Conservation (phyloP, 73 alveolate species). For the Paramecium biaurelia region DNA sequence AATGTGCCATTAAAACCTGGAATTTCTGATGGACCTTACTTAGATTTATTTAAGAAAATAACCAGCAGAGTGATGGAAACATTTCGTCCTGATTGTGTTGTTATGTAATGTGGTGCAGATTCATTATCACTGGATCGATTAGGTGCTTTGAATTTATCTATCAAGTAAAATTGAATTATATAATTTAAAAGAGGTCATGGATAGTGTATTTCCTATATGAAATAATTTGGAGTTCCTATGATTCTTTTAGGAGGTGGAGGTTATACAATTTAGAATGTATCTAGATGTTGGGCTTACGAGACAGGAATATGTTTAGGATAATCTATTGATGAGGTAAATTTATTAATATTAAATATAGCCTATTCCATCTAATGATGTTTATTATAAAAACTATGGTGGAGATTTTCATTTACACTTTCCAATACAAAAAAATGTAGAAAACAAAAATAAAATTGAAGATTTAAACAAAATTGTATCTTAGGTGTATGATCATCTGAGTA, state of each 20-base stretch:
- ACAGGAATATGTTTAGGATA: constrained; percentile 89
- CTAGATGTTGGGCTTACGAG: constrained; percentile 97
- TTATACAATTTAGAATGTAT: constrained; percentile 94
- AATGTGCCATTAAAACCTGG: constrained; percentile 97
- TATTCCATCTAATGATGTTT: constrained; percentile 32
- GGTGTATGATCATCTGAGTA: constrained; percentile 7
- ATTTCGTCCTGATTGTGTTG: constrained; percentile 94
- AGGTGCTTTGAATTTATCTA: constrained; percentile 91
- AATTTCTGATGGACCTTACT: constrained; percentile 90
- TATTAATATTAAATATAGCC: background rate
- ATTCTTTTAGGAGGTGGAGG: constrained; percentile 98
- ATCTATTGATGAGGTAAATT: constrained; percentile 4
- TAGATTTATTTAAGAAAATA: constrained; percentile 81
- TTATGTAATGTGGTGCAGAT: constrained; percentile 97
- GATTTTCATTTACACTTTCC: constrained; percentile 39
- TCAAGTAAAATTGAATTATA: constrained; percentile 2
- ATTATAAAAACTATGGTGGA: background rate
- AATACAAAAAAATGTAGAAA: constrained; percentile 41
- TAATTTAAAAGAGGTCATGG: constrained; percentile 91
- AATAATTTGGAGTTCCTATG: constrained; percentile 91
- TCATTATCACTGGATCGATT: constrained; percentile 92
- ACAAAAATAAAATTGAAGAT: constrained; percentile 52
- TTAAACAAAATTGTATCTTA: constrained; percentile 38
- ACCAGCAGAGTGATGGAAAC: constrained; percentile 88
- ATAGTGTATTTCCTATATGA: constrained; percentile 85